phyloP scores from a whole-genome alignment of 345 rosid genomes.

The Gossypium mustelinum region DNA sequence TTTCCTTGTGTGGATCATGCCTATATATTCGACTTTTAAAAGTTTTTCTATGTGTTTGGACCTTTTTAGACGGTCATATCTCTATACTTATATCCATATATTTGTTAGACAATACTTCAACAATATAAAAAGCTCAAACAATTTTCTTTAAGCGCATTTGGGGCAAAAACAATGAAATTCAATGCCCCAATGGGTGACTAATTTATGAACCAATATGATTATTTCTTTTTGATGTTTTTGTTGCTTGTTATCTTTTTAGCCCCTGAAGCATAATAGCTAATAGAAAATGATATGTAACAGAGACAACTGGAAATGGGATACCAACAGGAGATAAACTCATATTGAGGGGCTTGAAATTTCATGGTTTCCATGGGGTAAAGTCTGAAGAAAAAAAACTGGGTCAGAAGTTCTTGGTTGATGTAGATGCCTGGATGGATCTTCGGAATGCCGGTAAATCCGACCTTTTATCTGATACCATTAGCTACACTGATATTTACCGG shows the following conservation, averaged over 20 bases:
- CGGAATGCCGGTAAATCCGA: conserved; percentile 65
- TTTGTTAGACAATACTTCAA: neutral
- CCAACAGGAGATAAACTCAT: conserved; percentile 65
- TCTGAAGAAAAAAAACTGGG: conserved; percentile 63
- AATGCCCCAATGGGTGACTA: neutral
- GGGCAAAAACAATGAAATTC: neutral
- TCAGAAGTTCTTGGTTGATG: conserved; percentile 78
- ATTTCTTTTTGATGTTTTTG: neutral
- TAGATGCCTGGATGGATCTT: conserved; percentile 93
- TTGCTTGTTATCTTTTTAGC: neutral
- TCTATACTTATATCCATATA: neutral
- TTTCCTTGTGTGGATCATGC: neutral
- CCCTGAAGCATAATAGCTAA: neutral
- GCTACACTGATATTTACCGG: conserved; percentile 81
- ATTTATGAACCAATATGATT: no score
- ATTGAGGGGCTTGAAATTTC: conserved; percentile 74
- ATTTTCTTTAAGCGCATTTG: neutral
- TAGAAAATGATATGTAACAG: neutral
- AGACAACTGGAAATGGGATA: no score
- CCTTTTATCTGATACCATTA: conserved; percentile 51
- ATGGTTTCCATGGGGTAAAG: conserved; percentile 85
- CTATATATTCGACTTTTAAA: neutral
- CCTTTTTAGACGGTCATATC: neutral
- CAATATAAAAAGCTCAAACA: neutral
- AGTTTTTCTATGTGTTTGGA: neutral